These are phyloP conservation scores for Macrocystidia cucumis DNA, from an alignment of 1,284 basidiomycete genomes.

Conservation along the genomic window DNA sequence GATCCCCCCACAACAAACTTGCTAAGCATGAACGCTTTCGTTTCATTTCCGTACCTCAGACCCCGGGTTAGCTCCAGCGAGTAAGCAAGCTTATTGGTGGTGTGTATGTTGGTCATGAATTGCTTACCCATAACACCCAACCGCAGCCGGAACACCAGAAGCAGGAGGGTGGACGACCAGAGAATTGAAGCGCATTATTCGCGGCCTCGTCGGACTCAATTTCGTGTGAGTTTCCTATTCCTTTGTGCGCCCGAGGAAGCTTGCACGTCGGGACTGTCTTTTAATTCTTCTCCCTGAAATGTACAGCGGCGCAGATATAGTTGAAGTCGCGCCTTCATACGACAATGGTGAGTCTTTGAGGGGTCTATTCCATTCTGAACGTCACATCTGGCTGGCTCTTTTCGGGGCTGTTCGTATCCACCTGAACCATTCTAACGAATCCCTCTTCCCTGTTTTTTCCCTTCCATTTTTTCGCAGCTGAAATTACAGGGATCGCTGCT, in stretches of 20 bases:
- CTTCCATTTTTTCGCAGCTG: conserved; percentile 31
- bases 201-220: conserved; percentile 70
- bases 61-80: conserved; percentile 73
- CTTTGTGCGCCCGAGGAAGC: conserved; percentile 2
- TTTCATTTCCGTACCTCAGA: conserved; percentile 34
- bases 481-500: conserved; percentile 65
- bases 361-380: too few species aligned
- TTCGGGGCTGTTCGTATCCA: conserved; percentile 45
- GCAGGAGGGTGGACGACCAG: conserved; percentile 78
- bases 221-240: conserved; percentile 48
- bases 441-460: conserved; percentile 1
- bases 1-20: conserved; percentile 1
- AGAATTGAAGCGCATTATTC: conserved; percentile 72
- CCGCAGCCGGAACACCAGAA: conserved; percentile 76
- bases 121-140: neutral
- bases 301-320: conserved; percentile 69
- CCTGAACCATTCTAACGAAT: conserved; percentile 19
- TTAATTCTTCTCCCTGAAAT: too few species aligned
- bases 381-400: conserved; percentile 2
- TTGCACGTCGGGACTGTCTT: neutral
- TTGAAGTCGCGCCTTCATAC: conserved; percentile 80
- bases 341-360: conserved; percentile 51
- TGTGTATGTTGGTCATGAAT: too few species aligned
- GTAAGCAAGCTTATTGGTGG: conserved; percentile 32
- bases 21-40: neutral